phyloP scores from a whole-genome alignment of 2,329 filamentous ascomycete species.

The Periconia sp. region DNA sequence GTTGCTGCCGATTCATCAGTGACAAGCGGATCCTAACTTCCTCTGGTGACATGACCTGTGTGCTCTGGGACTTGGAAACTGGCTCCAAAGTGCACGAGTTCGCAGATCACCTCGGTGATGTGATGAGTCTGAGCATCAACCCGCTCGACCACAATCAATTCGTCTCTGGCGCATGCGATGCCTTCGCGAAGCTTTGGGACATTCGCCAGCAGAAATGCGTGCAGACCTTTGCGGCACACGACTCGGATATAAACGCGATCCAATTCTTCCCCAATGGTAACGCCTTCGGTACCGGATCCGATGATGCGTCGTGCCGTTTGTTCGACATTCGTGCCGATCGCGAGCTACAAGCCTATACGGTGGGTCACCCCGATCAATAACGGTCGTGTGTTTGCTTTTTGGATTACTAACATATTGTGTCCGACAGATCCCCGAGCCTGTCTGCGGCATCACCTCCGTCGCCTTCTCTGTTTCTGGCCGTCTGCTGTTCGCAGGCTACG shows the following conservation, averaged over 20 bases:
- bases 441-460: slow-evolving; percentile 97
- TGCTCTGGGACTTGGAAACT: slow-evolving; percentile 99
- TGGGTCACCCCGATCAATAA: slow-evolving; percentile 44
- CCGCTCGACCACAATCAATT: slow-evolving; percentile 99
- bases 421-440: slow-evolving; percentile 91
- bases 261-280: slow-evolving; percentile 99
- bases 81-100: slow-evolving; percentile 98
- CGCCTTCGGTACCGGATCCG: slow-evolving; percentile 96
- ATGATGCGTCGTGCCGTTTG: slow-evolving; percentile 94
- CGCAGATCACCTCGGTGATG: slow-evolving; percentile 95
- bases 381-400: slow-evolving; percentile 6
- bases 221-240: slow-evolving; percentile 97
- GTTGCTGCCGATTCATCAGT: slow-evolving; percentile 98
- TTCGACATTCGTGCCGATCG: slow-evolving; percentile 98
- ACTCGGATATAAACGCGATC: slow-evolving; percentile 99
- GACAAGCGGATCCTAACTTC: slow-evolving; percentile 97
- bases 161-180: slow-evolving; percentile 98
- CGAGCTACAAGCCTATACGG: slow-evolving; percentile 72
- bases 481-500: slow-evolving; percentile 94
- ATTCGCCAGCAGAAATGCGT: slow-evolving; percentile 97
- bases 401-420: slow-evolving; percentile 29
- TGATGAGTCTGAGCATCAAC: slow-evolving; percentile 99
- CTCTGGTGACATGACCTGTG: slow-evolving; percentile 99
- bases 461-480: slow-evolving; percentile 96
- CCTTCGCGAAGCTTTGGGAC: slow-evolving; percentile 98